phyloP scores from a whole-genome alignment of 345 rosid genomes.

The Pugionium dolabratum region DNA sequence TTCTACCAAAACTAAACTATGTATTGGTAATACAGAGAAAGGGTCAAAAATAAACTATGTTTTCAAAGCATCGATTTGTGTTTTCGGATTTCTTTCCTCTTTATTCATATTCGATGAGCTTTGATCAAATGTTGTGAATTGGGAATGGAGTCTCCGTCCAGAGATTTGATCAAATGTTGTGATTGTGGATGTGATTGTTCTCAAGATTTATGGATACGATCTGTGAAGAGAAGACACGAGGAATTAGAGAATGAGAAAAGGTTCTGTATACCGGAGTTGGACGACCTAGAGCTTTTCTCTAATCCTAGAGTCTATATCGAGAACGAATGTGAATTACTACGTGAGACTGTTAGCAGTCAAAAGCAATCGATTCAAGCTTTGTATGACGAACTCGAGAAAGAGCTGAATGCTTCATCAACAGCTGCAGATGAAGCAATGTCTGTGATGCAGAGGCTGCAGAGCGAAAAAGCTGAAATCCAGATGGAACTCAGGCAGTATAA shows the following conservation, averaged over 20 bases:
- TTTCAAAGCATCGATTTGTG: no score
- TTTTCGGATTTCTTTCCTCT: no score
- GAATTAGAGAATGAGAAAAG: slow-evolving; percentile 50
- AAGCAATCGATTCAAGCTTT: slow-evolving; percentile 69
- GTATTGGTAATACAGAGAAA: no score
- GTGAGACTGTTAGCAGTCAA: slow-evolving; percentile 74
- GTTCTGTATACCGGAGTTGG: slow-evolving; percentile 54
- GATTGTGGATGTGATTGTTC: slow-evolving; percentile 67
- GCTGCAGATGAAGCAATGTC: slow-evolving; percentile 85
- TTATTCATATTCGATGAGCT: no score
- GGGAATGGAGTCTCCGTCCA: slow-evolving; percentile 43
- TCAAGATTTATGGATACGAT: slow-evolving; percentile 52
- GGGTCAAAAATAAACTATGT: slow-evolving; percentile 6
- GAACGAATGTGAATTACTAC: slow-evolving; percentile 72
- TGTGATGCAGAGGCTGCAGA: slow-evolving; percentile 81
- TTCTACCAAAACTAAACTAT: slow-evolving; percentile 11
- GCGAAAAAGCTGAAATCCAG: slow-evolving; percentile 73
- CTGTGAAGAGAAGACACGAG: slow-evolving; percentile 67
- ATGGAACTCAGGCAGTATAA: slow-evolving; percentile 75
- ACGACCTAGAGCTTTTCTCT: slow-evolving; percentile 27
- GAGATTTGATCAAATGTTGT: slow-evolving; percentile 49
- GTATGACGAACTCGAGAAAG: slow-evolving; percentile 83
- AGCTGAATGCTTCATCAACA: slow-evolving; percentile 75
- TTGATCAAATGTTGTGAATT: slow-evolving; percentile 23
- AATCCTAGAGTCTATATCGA: slow-evolving; percentile 75